Evolutionary conservation across 1,284 basidiomycete genomes (phyloP), one percentile per base, ranked within the genome.

Genomic region (Rhodotorula glutinis): DNA sequence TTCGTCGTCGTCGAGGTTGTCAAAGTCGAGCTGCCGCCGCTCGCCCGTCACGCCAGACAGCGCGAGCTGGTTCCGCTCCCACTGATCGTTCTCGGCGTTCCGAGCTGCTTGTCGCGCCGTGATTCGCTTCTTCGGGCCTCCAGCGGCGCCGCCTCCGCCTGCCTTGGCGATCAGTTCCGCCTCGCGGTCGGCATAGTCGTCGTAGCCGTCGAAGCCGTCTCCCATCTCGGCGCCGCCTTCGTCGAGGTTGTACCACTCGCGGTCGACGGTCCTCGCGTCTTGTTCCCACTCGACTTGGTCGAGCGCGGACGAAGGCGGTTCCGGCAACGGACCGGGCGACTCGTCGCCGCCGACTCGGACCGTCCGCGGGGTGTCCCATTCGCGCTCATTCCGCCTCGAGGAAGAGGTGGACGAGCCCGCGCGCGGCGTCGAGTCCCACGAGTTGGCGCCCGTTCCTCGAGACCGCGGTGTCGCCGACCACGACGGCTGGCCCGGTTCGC

Each of bases 1-100:
- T 0, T 89, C 88, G 74, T 95, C 92, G 76, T 95, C 93, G 68
- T 81, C 92, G 62, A 78, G 66, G 87, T 83, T 92, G 86, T 79
- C 96, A 30, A 84, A 82, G 77, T 98, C 93, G 53, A 98, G 84
- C 17, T 86, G 83, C 69, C 87, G 88, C 41, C 90, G 87, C 27
- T 77, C 71, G 8, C 91, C 91, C 2, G 91, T 90, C 21, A 98
- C 88, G 76, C 96, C 96, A 19, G 94, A 97, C 0, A 91, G 92
- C 17, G 93, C 83, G 88, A 99, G 92, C 76, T 94, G 90, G 76
- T 98, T 98, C 11, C 90, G 90, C 82, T 98, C 96, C 96, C 96
- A 99, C 1, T 95, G 82, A 74, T 99, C 95, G 74, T 94, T 95
- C 78, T 99, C 96, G 29, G 91, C 91, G 74, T 97, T 97, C 78